A percentile compares a stretch with the other conserved stretches of the same genome.
Conservation (phyloP, 768 basidiomycete genomes). For the Symmetrospora coprosmae region DNA sequence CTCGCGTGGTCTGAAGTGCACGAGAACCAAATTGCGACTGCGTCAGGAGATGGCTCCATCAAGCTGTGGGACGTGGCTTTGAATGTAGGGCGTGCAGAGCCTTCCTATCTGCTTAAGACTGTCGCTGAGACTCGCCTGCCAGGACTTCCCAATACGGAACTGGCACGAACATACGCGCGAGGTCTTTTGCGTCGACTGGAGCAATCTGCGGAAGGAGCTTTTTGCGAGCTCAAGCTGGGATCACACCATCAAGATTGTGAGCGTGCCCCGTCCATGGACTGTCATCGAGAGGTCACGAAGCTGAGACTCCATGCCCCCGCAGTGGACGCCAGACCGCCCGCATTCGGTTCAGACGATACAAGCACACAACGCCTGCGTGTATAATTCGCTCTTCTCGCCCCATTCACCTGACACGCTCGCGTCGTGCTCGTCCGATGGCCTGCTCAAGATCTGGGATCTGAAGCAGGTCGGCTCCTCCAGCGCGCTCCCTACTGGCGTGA, state of each 20-base stretch:
- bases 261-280: no score
- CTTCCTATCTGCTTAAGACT: not conserved
- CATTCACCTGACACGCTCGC: slow-evolving; percentile 69
- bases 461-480: slow-evolving; percentile 27
- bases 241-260: slow-evolving; percentile 68
- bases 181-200: slow-evolving; percentile 90
- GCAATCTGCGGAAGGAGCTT: slow-evolving; percentile 73
- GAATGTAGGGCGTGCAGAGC: slow-evolving; percentile 45
- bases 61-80: slow-evolving; percentile 79
- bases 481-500: not conserved
- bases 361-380: slow-evolving; percentile 72
- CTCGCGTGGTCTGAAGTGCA: slow-evolving; percentile 89
- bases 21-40: slow-evolving; percentile 81
- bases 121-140: slow-evolving; percentile 1
- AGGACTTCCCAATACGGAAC: slow-evolving; percentile 76
- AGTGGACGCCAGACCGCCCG: slow-evolving; percentile 79
- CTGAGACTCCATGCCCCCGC: not conserved
- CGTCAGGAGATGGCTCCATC: slow-evolving; percentile 78
- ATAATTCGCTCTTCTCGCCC: slow-evolving; percentile 81
- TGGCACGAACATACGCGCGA: slow-evolving; percentile 94
- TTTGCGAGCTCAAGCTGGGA: slow-evolving; percentile 88
- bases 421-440: slow-evolving; percentile 75
- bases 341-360: slow-evolving; percentile 66
- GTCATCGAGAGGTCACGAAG: not conserved
- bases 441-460: slow-evolving; percentile 62